Evolutionary conservation across 345 rosid species (phyloP).

Genomic region (Turritis glabra): DNA sequence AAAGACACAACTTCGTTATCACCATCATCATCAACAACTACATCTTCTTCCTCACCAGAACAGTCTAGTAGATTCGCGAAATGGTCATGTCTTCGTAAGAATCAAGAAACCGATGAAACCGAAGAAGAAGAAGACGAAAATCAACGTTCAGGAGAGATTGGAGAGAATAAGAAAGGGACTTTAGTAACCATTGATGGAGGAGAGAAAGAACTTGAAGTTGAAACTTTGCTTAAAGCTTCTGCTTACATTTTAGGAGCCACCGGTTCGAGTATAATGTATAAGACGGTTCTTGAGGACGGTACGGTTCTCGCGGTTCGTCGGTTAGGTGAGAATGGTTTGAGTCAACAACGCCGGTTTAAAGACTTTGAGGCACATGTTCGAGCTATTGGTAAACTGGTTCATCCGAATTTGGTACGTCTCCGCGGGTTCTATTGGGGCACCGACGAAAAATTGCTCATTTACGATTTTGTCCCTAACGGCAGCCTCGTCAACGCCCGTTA

Average conservation of each 20-base stretch:
- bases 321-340: constrained; percentile 72
- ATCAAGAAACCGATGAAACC: constrained; percentile 48
- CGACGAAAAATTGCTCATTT: constrained; percentile 76
- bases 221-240: constrained; percentile 75
- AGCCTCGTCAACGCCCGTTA: constrained; percentile 86
- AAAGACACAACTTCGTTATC: constrained; percentile 45
- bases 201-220: constrained; percentile 68
- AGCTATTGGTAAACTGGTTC: constrained; percentile 74
- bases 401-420: constrained; percentile 83
- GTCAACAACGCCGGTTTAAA: constrained; percentile 79
- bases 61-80: constrained; percentile 64
- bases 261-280: constrained; percentile 92
- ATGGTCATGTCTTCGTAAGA: constrained; percentile 82
- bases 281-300: constrained; percentile 88
- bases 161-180: constrained; percentile 57
- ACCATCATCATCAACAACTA: constrained; percentile 42
- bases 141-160: constrained; percentile 36
- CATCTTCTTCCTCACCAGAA: constrained; percentile 60
- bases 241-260: constrained; percentile 89
- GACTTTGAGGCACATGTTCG: constrained; percentile 84
- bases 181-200: constrained; percentile 77
- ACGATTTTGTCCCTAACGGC: constrained; percentile 81
- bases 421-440: constrained; percentile 86
- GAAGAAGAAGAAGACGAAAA: constrained; percentile 42
- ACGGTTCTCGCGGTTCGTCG: constrained; percentile 81